These are phyloP conservation scores for Canna indica DNA, from an alignment of 176 grass and related monocot species.

Conservation along the genomic window DNA sequence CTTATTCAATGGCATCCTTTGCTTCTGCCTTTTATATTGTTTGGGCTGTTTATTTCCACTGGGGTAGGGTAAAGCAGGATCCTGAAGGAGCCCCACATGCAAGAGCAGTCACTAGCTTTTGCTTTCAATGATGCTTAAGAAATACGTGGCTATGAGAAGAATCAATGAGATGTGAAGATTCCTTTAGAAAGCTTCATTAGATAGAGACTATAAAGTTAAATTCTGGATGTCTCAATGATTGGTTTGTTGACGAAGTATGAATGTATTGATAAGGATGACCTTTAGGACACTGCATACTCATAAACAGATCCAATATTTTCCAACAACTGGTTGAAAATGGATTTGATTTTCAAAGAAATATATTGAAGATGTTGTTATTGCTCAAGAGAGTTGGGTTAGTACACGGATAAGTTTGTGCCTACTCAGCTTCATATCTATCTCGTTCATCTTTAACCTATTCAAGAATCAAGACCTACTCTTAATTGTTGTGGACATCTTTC, in stretches of 20 bases:
- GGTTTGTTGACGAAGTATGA: not conserved
- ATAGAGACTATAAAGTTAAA: not conserved
- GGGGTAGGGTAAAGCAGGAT: not conserved
- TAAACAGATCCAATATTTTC: not conserved
- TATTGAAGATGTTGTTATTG: not conserved
- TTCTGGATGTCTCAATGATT: not conserved
- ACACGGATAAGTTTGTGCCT: not conserved
- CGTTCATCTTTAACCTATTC: not conserved
- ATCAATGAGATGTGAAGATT: conserved; percentile 1
- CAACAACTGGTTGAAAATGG: not conserved
- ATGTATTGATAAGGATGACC: conserved; percentile 8
- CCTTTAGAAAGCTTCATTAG: not conserved
- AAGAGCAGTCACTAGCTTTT: not conserved
- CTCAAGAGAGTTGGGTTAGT: not conserved
- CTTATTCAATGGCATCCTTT: not conserved
- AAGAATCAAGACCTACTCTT: not conserved
- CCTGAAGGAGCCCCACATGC: not conserved
- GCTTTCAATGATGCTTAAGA: conserved; percentile 4
- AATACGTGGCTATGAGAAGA: not conserved
- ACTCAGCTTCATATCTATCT: not conserved
- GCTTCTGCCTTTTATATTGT: not conserved
- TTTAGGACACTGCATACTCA: not conserved
- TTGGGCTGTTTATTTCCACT: not conserved
- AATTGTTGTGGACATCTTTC: not conserved
- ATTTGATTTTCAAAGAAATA: not conserved